Evolutionary conservation across 345 rosid species (phyloP).

Genomic region (Hevea brasiliensis): DNA sequence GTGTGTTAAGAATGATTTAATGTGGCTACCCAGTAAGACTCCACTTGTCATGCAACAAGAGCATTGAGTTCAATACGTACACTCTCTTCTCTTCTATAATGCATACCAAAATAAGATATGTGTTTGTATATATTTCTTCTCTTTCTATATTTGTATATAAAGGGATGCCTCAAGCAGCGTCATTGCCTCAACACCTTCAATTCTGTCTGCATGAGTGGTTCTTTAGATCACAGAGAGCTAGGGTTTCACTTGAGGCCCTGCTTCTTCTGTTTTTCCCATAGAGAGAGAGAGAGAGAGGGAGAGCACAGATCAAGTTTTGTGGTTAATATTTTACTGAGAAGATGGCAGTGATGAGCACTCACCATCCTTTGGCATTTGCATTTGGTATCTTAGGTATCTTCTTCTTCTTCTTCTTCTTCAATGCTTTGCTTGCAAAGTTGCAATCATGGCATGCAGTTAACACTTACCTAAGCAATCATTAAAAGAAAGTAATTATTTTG

Average conservation of each 20-base stretch:
- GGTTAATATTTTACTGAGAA: background rate
- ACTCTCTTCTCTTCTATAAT: conserved; percentile 17
- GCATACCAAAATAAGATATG: background rate
- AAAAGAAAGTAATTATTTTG: too few species aligned
- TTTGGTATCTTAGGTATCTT: conserved; percentile 76
- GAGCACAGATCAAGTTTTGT: background rate
- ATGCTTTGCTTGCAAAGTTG: background rate
- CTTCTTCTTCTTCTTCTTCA: background rate
- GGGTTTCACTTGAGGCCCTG: conserved; percentile 35
- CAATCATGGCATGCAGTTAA: too few species aligned
- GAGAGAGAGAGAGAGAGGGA: background rate
- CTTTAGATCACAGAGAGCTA: conserved; percentile 9
- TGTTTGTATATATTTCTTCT: too few species aligned
- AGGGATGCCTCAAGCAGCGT: too few species aligned
- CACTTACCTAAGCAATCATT: too few species aligned
- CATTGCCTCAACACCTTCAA: background rate
- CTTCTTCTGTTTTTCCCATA: conserved; percentile 5
- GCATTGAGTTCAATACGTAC: conserved; percentile 49
- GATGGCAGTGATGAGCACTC: conserved; percentile 41
- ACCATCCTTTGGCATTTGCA: conserved; percentile 38
- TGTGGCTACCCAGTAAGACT: conserved; percentile 58
- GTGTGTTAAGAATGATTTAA: conserved; percentile 34
- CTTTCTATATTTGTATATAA: background rate
- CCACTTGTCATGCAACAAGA: conserved; percentile 75
- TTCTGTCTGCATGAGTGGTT: conserved; percentile 12